A percentile compares a stretch with the other conserved stretches of the same genome.
Evolutionary conservation across 2,329 filamentous ascomycete genomes (phyloP).

Genomic region (Rhexocercosporidium sp.): DNA sequence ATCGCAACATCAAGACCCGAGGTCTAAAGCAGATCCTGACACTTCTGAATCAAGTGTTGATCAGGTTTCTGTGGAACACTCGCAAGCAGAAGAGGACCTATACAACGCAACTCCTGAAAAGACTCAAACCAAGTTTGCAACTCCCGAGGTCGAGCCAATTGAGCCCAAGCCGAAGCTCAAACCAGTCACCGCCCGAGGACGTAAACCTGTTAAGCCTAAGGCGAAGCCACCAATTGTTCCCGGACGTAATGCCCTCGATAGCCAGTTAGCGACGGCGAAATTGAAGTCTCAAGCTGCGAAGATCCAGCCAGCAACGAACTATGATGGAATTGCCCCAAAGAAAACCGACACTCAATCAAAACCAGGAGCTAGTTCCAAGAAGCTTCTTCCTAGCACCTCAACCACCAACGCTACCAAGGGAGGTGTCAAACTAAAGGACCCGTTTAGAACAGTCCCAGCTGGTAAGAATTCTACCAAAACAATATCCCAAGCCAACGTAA

Average conservation of each 20-base stretch:
- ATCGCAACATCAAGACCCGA: neutral
- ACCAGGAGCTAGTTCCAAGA: neutral
- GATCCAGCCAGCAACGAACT: neutral
- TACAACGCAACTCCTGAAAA: neutral
- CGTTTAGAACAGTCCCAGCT: neutral
- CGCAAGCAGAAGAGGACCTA: neutral
- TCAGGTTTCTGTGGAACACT: neutral
- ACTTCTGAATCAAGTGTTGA: neutral
- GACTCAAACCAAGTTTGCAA: neutral
- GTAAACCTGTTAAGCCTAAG: slow-evolving; percentile 17
- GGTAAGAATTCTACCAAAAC: neutral
- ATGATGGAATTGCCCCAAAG: neutral
- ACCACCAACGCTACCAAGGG: neutral
- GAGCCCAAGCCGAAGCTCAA: neutral
- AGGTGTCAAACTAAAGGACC: neutral
- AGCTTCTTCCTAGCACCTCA: neutral
- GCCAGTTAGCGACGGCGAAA: neutral
- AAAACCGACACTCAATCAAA: neutral
- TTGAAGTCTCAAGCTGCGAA: too few relatives aligned
- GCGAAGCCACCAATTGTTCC: slow-evolving; percentile 22
- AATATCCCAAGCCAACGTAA: neutral
- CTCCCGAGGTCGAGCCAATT: neutral
- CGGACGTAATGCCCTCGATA: neutral
- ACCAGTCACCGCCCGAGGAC: neutral
- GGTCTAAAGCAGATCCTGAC: neutral